Evolutionary conservation across 768 basidiomycete species (phyloP).

Genomic region (Mycena rosella): DNA sequence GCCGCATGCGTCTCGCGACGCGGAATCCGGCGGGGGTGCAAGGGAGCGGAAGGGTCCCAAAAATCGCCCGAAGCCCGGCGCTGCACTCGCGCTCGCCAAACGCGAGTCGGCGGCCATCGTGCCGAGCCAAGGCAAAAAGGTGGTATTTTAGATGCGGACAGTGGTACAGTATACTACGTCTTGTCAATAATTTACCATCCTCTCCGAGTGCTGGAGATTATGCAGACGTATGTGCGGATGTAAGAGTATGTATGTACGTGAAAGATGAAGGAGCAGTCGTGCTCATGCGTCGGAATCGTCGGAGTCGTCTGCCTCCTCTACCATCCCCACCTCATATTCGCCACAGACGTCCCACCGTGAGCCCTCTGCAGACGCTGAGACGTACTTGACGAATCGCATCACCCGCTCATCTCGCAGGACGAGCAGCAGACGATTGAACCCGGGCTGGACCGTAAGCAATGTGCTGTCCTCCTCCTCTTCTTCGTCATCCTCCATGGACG

Average conservation of each 20-base stretch:
- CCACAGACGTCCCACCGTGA: slow-evolving; percentile 95
- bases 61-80: slow-evolving; percentile 78
- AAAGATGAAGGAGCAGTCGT: neutral
- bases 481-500: slow-evolving; percentile 47
- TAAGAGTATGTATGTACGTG: neutral
- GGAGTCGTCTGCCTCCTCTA: slow-evolving; percentile 70
- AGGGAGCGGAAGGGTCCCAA: slow-evolving; percentile 45
- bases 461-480: slow-evolving; percentile 81
- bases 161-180: neutral
- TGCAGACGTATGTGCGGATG: neutral
- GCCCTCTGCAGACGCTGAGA: slow-evolving; percentile 89
- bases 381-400: slow-evolving; percentile 96
- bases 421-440: slow-evolving; percentile 89
- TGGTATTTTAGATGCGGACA: slow-evolving; percentile 64
- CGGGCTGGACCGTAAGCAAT: slow-evolving; percentile 87
- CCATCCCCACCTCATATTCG: slow-evolving; percentile 91
- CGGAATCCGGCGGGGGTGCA: slow-evolving; percentile 26
- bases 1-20: neutral
- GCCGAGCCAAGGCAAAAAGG: slow-evolving; percentile 77
- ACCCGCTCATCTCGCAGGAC: slow-evolving; percentile 94
- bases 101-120: slow-evolving; percentile 83
- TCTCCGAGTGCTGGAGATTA: neutral
- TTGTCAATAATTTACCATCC: slow-evolving; percentile 22
- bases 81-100: slow-evolving; percentile 81
- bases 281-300: slow-evolving; percentile 29